These are phyloP conservation scores for Leccinum griseonigrum DNA, from an alignment of 1,284 basidiomycete genomes.

Conservation along the genomic window DNA sequence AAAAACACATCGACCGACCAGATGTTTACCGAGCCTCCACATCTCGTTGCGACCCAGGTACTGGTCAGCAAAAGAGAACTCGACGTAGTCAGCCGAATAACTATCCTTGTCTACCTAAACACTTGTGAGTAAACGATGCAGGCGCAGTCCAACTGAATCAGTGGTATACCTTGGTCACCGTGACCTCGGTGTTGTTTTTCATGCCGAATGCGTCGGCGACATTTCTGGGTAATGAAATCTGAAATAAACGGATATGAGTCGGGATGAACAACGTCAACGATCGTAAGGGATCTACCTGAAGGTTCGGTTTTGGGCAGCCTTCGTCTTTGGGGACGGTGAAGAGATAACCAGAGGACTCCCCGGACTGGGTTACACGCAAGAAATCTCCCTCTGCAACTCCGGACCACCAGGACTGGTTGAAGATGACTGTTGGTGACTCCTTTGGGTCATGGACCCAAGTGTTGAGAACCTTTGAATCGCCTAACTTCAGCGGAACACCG, in stretches of 20 bases:
- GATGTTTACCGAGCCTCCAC: constrained; percentile 80
- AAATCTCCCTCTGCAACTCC: constrained; percentile 74
- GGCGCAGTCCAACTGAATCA: neutral
- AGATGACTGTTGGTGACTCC: constrained; percentile 54
- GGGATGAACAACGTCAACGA: constrained; percentile 2
- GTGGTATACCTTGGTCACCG: constrained; percentile 57
- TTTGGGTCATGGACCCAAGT: constrained; percentile 75
- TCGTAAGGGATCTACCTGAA: constrained; percentile 49
- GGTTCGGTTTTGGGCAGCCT: constrained; percentile 52
- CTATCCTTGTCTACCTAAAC: constrained; percentile 62
- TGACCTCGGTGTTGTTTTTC: constrained; percentile 69
- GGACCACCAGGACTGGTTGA: constrained; percentile 73
- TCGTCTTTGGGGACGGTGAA: constrained; percentile 68
- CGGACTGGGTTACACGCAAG: constrained; percentile 50
- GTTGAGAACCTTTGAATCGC: constrained; percentile 60
- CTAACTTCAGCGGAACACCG: constrained; percentile 47
- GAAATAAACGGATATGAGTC: constrained; percentile 7
- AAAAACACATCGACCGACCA: constrained; percentile 76
- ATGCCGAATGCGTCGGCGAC: constrained; percentile 68
- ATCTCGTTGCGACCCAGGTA: constrained; percentile 92
- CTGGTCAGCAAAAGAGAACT: constrained; percentile 89
- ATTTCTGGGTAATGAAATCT: constrained; percentile 73
- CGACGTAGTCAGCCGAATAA: constrained; percentile 78
- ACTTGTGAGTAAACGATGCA: constrained; percentile 6
- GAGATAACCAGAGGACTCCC: constrained; percentile 52